Percentiles rank a stretch among this genome's conserved stretches.
Conservation (phyloP, 306 rosid species). For the Citrullus colocynthis region DNA sequence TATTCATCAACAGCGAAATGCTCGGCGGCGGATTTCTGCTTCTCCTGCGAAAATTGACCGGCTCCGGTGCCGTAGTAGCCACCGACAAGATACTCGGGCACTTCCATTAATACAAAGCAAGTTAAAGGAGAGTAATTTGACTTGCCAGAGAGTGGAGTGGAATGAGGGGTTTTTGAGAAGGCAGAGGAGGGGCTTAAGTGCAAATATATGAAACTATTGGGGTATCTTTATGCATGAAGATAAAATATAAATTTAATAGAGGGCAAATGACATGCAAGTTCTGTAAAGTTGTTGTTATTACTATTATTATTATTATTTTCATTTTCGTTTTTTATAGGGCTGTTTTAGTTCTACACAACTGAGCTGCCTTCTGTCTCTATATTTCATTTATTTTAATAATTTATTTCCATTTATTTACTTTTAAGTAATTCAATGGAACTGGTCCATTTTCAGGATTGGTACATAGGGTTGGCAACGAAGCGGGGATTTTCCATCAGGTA, state of each 20-base stretch:
- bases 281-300: slow-evolving; percentile 33
- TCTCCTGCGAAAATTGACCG: slow-evolving; percentile 32
- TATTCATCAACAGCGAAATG: slow-evolving; percentile 63
- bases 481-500: no score
- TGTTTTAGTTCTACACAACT: background rate
- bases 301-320: slow-evolving; percentile 13
- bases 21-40: slow-evolving; percentile 39
- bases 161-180: slow-evolving; percentile 74
- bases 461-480: background rate
- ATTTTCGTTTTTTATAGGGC: background rate
- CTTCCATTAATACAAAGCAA: slow-evolving; percentile 38
- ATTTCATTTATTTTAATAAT: background rate
- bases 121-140: background rate
- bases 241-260: slow-evolving; percentile 25
- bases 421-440: background rate
- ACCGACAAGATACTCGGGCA: slow-evolving; percentile 46
- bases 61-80: slow-evolving; percentile 43
- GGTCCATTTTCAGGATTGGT: background rate
- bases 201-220: slow-evolving; percentile 11
- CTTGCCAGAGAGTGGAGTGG: background rate
- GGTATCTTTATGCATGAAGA: slow-evolving; percentile 46
- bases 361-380: background rate
- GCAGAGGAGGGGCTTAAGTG: slow-evolving; percentile 32
- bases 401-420: background rate
- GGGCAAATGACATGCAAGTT: slow-evolving; percentile 61